Conservation (phyloP, 345 rosid species). For the Boechera divaricarpa region DNA sequence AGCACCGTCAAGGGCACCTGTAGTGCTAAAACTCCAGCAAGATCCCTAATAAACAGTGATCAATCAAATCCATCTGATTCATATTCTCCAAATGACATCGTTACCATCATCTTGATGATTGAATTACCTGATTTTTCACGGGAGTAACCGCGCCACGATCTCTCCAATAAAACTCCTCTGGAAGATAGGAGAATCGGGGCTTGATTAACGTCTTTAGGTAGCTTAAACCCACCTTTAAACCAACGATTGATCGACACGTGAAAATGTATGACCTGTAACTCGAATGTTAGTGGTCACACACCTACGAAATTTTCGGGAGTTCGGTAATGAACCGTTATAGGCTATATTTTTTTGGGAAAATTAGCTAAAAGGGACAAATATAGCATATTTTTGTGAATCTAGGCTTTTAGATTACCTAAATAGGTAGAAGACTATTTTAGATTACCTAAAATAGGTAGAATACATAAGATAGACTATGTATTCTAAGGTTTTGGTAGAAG, state of each 20-base stretch:
- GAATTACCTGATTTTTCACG: conserved; percentile 70
- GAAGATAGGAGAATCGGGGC: conserved; percentile 85
- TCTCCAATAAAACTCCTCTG: conserved; percentile 87
- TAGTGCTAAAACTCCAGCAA: conserved; percentile 93
- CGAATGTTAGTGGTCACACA: conserved; percentile 17
- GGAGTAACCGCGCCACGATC: conserved; percentile 77
- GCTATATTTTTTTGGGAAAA: not conserved
- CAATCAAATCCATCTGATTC: too few species aligned
- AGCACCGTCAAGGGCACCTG: conserved; percentile 95
- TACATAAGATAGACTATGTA: too few species aligned
- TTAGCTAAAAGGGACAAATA: too few species aligned
- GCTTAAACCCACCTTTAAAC: conserved; percentile 52
- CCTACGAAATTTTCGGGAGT: not conserved
- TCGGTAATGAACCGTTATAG: not conserved
- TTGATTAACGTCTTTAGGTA: conserved; percentile 69
- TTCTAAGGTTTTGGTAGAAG: too few species aligned
- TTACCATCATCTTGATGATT: too few species aligned
- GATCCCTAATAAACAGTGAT: conserved; percentile 60
- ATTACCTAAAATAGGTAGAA: too few species aligned
- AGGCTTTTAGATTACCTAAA: too few species aligned
- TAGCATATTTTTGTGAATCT: too few species aligned
- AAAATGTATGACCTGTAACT: conserved; percentile 17
- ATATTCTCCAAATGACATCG: too few species aligned
- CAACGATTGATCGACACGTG: conserved; percentile 47
- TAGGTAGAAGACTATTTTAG: too few species aligned